phyloP scores from a whole-genome alignment of 1,139 yeast genomes.

The Geotrichum carabidarum region DNA sequence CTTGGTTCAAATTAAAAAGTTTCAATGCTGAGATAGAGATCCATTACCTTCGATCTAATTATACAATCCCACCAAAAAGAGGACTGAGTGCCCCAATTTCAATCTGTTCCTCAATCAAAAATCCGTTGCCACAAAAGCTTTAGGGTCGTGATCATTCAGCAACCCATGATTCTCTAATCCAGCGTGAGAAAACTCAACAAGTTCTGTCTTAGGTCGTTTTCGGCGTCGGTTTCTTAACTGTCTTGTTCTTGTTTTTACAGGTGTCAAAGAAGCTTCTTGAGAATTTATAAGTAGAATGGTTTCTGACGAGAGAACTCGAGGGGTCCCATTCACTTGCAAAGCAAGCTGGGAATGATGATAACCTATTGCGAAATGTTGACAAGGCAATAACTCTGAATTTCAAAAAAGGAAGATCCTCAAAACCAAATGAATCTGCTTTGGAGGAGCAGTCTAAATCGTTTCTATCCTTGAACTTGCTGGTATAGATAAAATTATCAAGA shows the following conservation, averaged over 20 bases:
- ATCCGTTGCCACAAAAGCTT: conserved; percentile 25
- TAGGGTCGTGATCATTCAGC: neutral
- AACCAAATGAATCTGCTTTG: conserved; percentile 27
- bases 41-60: too few species aligned
- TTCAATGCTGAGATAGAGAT: too few species aligned
- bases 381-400: conserved; percentile 58
- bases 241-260: conserved; percentile 7
- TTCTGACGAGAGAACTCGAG: neutral
- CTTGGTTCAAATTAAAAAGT: too few species aligned
- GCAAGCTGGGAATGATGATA: conserved; percentile 3
- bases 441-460: conserved; percentile 44
- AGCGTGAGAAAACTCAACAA: conserved; percentile 20
- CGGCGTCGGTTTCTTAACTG: conserved; percentile 10
- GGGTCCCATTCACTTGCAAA: neutral
- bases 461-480: conserved; percentile 81
- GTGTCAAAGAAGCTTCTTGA: conserved; percentile 20
- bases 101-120: conserved; percentile 36
- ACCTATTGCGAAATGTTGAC: conserved; percentile 72
- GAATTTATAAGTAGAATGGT: too few species aligned
- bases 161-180: neutral
- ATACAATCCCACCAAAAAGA: conserved; percentile 32
- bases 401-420: conserved; percentile 19
- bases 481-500: conserved; percentile 78
- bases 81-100: conserved; percentile 39
- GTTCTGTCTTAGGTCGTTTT: conserved; percentile 7